Base-by-base conservation (phyloP, 106 monocot genomes). In the Dendrobium officinale region DNA sequence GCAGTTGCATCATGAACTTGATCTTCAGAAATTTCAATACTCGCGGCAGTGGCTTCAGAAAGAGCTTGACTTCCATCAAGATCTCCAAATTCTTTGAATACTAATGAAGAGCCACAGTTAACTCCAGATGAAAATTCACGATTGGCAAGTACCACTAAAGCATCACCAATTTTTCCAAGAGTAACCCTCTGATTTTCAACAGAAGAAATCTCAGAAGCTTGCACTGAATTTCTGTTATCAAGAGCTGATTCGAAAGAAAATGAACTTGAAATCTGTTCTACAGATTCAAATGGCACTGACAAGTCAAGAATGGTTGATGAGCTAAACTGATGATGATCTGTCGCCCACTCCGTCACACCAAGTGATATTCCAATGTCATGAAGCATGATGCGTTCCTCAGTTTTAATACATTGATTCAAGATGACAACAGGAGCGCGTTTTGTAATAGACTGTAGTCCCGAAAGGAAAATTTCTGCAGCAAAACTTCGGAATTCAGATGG, bases 311-410 rank as follows among this genome's bases (percentile, higher is more conserved):
- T 43, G 59, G 66, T 54, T 75, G 72, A 74, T 66, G 81, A 85
- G 70, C 79, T 82, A 40, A 95, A 99, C 4, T 82, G 42, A 83
- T 88, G 80, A 22, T 87, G 93, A 81, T 99, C 99, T 51, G 86
- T 83, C 77, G 90, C 83, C 99, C 95, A 99, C 81, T 99, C 91
- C 37, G 79, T 40, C 49, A 95, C 73, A 33, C 99, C 99, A 86
- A 95, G 92, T 51, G 91, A 91, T 15, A 99, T 85, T 43, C 99
- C 99, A 83, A 99, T 93, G 68, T 91, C 88, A 93, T 99, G 99
- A 84, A 99, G 95, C 91, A 99, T 99, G 58, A 86, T 54, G 16
- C 91, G 88, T 68, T 99, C 88, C 78, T 66, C 74, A 42, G 41
- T 82, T 61, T 73, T 75, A 33, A 67, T 85, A 73, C 93, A 93